Conservation (phyloP, 257 asterid species). For the Cinchona pubescens region DNA sequence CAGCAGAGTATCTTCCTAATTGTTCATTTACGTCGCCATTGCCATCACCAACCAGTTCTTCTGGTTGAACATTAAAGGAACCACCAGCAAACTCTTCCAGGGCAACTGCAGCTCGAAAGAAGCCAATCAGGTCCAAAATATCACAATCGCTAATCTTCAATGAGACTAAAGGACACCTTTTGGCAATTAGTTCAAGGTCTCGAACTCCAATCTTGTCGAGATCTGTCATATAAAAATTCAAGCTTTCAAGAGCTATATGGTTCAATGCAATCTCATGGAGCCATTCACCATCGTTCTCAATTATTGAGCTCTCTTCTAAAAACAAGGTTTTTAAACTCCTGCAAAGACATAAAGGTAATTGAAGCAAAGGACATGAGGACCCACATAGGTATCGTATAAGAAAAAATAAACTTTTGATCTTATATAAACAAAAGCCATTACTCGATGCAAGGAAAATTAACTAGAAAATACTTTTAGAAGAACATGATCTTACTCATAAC, state of each 20-base stretch:
- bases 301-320: conserved; percentile 67
- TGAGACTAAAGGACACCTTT: conserved; percentile 56
- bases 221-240: conserved; percentile 75
- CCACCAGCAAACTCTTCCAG: conserved; percentile 88
- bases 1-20: conserved; percentile 36
- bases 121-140: conserved; percentile 44
- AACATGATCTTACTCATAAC: neutral
- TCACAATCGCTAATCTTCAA: conserved; percentile 72
- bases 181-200: conserved; percentile 76
- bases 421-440: neutral
- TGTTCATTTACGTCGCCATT: conserved; percentile 46
- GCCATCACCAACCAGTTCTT: conserved; percentile 51
- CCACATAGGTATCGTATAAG: neutral
- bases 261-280: conserved; percentile 61
- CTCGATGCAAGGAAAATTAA: neutral
- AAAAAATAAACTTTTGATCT: neutral
- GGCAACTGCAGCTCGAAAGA: conserved; percentile 51
- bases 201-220: conserved; percentile 33
- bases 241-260: conserved; percentile 59
- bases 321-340: conserved; percentile 62
- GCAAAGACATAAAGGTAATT: conserved; percentile 5
- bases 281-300: conserved; percentile 71
- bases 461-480: neutral
- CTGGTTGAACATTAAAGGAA: conserved; percentile 47
- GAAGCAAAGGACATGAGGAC: neutral